Base-by-base conservation (phyloP, 257 asterid genomes). In the Solanum arcanum region DNA sequence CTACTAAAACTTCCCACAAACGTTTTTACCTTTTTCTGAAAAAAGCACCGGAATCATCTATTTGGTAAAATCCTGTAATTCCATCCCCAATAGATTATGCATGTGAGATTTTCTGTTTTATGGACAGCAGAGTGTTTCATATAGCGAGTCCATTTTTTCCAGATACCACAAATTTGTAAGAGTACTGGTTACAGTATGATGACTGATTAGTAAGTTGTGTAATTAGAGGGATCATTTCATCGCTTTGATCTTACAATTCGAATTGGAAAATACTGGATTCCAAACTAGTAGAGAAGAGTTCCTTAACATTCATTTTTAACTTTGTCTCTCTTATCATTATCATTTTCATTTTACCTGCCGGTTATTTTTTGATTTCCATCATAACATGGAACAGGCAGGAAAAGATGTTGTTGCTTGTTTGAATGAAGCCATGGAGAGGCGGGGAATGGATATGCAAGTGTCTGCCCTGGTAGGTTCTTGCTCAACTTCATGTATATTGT, bases 381-480 rank as follows among this genome's bases (percentile, higher is more conserved):
- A 49, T 66, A 86, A 86, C 62, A 64, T 60, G 35, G 76, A 82
- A 80, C 93, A 94, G 98, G 96, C 95, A 6, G 98, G 98, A 89
- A 93, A 88, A 86, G 97, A 95, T 39, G 96, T 95, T 8, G 98
- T 95, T 87, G 90, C 91, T 83, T 94, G 96, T 91, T 87, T 94
- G 88, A 95, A 93, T 83, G 95, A 94, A 87, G 98, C 98, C 39
- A 91, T 95, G 98, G 87, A 90, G 87, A 91, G 96, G 87, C 92
- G 89, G 89, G 92, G 95, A 77, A 84, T 92, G 73, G 86, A 92
- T 85, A 94, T 94, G 98, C 93, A 92, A 60, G 96, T 94, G 59
- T 93, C 96, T 59, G 98, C 98, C 75, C 87, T 94, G 98, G 98
- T 95, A 93, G 52, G 84, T 87, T 84, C 88, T 60, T 85, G 64